Base-by-base conservation (phyloP, 2,329 filamentous ascomycete species). In the Capronia americana region DNA sequence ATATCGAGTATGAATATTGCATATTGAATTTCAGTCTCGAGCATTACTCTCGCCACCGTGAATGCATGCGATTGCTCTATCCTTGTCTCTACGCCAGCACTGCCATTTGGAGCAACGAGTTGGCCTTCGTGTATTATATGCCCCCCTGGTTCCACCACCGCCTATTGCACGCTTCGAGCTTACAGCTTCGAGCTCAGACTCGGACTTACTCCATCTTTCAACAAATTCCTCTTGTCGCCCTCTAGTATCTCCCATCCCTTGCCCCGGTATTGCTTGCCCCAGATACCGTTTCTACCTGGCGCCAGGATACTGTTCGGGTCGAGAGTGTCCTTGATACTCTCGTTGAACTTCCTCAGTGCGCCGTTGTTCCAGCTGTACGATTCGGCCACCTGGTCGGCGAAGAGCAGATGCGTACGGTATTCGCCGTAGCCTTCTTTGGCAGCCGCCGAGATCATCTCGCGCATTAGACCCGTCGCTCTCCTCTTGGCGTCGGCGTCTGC, bases 301-400 rank as follows among this genome's bases (percentile, higher is more conserved):
- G 80, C 79, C 60, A 83, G 67, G 62, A 84, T 83, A 0, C 81
- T 80, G 65, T 82, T 83, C 1, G 81, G 81, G 74, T 83, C 81
- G n/a, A 84, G 64, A 0, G 79, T 78, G 71, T 83, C 79, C 72
- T 83, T 84, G 63, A 84, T 77, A 44, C 70, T 75, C 72, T 82
- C 78, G 63, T 82, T 81, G 59, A 84, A 76, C 64, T 75, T 77
- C 74, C 79, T 76, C 70, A 79, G 70, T 3, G 79, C 79, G 63
- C 77, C 73, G 53, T 79, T 74, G 53, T 79, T 79, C 73, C 76
- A 83, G 44, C 75, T 77, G 67, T 82, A 83, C 1, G 80, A 81
- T 46, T 75, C 73, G 0, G 80, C 79, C 54, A 83, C 78, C 66
- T 82, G 80, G 69, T 83, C 81, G 70, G 79, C 78, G 44, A 82